Evolutionary conservation across 192 early-diverging fungal genomes (phyloP).

Genomic region (Mortierella antarctica): DNA sequence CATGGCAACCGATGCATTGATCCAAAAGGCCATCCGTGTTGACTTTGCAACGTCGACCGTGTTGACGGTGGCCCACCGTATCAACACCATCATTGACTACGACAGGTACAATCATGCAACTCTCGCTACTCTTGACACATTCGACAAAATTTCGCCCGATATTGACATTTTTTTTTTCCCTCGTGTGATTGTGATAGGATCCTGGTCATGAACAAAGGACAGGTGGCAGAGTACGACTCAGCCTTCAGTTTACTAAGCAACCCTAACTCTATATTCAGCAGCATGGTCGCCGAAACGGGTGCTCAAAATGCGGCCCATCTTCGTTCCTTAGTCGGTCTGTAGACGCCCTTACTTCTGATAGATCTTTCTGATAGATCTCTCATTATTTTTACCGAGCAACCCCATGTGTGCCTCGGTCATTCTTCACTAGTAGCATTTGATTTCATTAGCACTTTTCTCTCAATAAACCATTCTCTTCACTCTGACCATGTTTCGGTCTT

Average conservation of each 20-base stretch:
- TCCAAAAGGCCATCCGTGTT: constrained; percentile 77
- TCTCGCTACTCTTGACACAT: not conserved
- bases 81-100: constrained; percentile 72
- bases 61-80: constrained; percentile 79
- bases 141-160: not conserved
- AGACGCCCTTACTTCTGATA: not conserved
- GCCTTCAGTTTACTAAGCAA: constrained; percentile 74
- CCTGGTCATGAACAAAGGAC: constrained; percentile 74
- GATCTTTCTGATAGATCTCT: not conserved
- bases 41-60: constrained; percentile 72
- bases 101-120: constrained; percentile 26
- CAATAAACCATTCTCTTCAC: too few species aligned
- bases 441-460: too few species aligned
- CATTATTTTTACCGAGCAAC: too few species aligned
- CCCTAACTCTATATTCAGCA: constrained; percentile 71
- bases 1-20: constrained; percentile 81
- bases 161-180: not conserved
- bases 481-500: too few species aligned
- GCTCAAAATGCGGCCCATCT: constrained; percentile 52
- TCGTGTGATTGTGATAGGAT: constrained; percentile 33
- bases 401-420: too few species aligned
- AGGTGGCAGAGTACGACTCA: constrained; percentile 84
- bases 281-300: constrained; percentile 85
- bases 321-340: constrained; percentile 29
- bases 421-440: too few species aligned